Percentiles rank a stretch among this genome's conserved stretches.
Evolutionary conservation across 2,329 filamentous ascomycete species (phyloP).

Genomic region (Colletotrichum abscissum): DNA sequence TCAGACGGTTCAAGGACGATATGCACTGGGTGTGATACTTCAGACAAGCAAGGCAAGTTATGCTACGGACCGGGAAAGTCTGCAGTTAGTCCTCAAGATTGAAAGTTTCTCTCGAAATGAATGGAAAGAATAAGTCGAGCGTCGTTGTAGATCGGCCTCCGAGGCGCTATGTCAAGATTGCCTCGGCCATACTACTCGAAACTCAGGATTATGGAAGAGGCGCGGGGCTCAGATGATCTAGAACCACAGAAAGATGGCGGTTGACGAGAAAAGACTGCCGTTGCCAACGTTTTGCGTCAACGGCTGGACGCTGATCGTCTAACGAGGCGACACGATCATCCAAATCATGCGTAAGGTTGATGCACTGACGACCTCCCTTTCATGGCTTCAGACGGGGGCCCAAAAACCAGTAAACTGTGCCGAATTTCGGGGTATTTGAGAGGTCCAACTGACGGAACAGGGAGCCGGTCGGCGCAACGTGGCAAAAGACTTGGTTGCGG

Average conservation of each 20-base stretch:
- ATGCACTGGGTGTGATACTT: background rate
- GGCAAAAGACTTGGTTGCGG: background rate
- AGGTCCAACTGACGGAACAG: background rate
- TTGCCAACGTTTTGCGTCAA: background rate
- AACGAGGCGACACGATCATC: background rate
- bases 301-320: background rate
- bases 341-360: background rate
- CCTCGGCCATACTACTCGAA: background rate
- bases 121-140: too few relatives aligned
- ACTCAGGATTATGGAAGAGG: background rate
- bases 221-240: background rate
- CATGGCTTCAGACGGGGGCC: background rate
- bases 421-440: background rate
- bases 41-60: background rate
- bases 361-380: background rate
- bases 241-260: background rate
- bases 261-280: background rate
- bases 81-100: background rate
- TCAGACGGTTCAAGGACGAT: background rate
- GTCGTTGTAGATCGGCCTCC: background rate
- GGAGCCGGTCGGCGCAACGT: slow-evolving; percentile 14
- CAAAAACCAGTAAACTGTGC: background rate
- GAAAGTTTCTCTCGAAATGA: background rate
- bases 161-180: background rate
- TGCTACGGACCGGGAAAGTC: background rate